phyloP scores from a whole-genome alignment of 805 yeast genomes.

The Cyberlindnera maritima region DNA sequence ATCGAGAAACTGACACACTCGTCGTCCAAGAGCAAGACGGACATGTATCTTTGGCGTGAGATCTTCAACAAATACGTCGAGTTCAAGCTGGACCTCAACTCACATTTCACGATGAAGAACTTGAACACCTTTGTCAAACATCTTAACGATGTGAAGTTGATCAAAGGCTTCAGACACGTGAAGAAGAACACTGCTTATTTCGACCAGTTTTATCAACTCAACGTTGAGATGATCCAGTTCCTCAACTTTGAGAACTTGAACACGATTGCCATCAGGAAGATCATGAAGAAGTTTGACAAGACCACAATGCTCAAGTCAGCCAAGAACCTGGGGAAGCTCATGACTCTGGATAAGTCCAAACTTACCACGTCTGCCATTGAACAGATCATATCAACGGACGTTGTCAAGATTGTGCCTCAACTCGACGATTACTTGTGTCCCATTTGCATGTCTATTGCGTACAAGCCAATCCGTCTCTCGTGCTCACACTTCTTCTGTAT shows the following conservation, averaged over 20 bases:
- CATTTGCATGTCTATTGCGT: slow-evolving; percentile 66
- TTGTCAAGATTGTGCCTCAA: slow-evolving; percentile 64
- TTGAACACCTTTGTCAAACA: slow-evolving; percentile 40
- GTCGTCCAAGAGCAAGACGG: slow-evolving; percentile 39
- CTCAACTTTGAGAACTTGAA: slow-evolving; percentile 62
- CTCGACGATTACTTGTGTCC: slow-evolving; percentile 76
- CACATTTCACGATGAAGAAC: slow-evolving; percentile 43
- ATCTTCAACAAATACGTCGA: slow-evolving; percentile 64
- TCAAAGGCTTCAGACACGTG: slow-evolving; percentile 38
- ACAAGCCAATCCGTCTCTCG: slow-evolving; percentile 61
- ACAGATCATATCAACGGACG: slow-evolving; percentile 47
- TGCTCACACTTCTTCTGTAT: slow-evolving; percentile 75
- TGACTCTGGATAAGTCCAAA: slow-evolving; percentile 28
- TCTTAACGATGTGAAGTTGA: slow-evolving; percentile 39
- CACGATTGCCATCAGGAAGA: slow-evolving; percentile 61
- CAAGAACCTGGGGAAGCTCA: slow-evolving; percentile 43
- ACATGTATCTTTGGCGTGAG: slow-evolving; percentile 68
- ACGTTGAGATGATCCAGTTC: slow-evolving; percentile 52
- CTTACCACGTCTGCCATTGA: slow-evolving; percentile 21
- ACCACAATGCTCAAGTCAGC: slow-evolving; percentile 56
- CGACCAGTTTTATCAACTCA: slow-evolving; percentile 48
- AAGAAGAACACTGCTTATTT: slow-evolving; percentile 46
- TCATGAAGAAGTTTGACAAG: slow-evolving; percentile 73
- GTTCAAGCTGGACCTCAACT: slow-evolving; percentile 59
- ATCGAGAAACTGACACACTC: slow-evolving; percentile 16